Base-by-base conservation (phyloP, 2,329 filamentous ascomycete species). In the Anthostomella pinea region DNA sequence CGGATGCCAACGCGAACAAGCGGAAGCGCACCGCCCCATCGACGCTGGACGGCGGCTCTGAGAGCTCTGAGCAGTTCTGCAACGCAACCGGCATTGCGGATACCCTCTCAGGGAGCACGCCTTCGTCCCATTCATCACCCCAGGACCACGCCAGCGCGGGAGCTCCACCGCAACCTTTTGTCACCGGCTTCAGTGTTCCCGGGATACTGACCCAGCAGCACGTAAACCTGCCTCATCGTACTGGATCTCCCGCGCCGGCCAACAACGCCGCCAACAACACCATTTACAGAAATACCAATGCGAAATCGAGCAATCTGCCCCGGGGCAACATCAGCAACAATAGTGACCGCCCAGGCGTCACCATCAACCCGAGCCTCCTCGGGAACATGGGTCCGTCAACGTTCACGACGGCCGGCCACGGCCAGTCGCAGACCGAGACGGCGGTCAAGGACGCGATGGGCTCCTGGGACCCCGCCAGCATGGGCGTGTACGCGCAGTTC, bases 391-490 rank as follows among this genome's bases (percentile, higher is more conserved):
- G 43, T 3, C 37, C 43, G 8, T 32, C 40, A 26, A 31, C 46
- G 6, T 51, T 49, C 32, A 23, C 30, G n/a, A 36, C 41, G 6
- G 35, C 42, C 4, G 37, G 38, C n/a, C 38, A 40, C 21, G 46
- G 24, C 13, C 21, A 28, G 6, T 36, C 25, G 14, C 24, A 39
- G 21, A 31, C 35, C 2, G 9, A 19, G 4, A 31, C 28, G 25
- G 11, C 15, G 4, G 30, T 11, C 10, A 38, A 38, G 5, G 41
- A 35, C 8, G 36, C 31, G 2, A 19, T 34, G 27, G 39, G 30
- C 3, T 39, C 30, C 35, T 56, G 52, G 51, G 43, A 48, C 9
- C 30, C 47, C n/a, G 39, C 37, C 3, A 38, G 45, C 20, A 10
- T 38, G 13, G 53, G 43, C 28, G 27, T 46, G 32, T 45, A 41